Base-by-base conservation (phyloP, 1,284 basidiomycete species). In the Melampsora larici-populina region DNA sequence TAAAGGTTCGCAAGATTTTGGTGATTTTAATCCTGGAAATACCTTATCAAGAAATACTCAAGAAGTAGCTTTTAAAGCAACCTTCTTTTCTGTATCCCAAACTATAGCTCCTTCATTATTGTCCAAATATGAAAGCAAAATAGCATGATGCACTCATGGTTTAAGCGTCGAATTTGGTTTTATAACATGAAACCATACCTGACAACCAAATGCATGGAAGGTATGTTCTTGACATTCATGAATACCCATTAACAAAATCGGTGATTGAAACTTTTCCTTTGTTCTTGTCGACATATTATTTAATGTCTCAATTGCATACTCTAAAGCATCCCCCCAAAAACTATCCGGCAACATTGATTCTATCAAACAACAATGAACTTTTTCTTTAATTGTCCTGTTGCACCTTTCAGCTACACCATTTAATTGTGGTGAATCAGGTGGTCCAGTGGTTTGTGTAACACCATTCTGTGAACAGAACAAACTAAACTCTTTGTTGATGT, bases 361-460 rank as follows among this genome's bases (percentile, higher is more conserved):
- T 46, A 69, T 51, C 18, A 31, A 33, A 40, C 7, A n/a, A 24
- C 24, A 5, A 11, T 11, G 11, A 66, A 66, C 21, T 11, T 2
- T 8, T 3, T 66, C 43, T 26, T 13, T 26, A 2, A n/a, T 9
- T 1, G 24, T 69, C 1, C 67, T 13, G 26, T 69, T 69, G 8
- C 43, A 18, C 18, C 67, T 46, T 26, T 69, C 67, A 43, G 46
- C 33, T 8, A 69, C 67, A 3, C 40, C n/a, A 51, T 79, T 79
- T 29, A 76, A 40, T 63, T 79, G 43, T 15, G 78, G 79, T 13
- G 78, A 67, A 63, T 68, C 65, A 26, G 79, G 75, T 11, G 75
- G 51, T 6, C 78, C 69, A 36, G 36, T 36, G 9, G 36, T 36
- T 9, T 36, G 36, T 4, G 36, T 36, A 4, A 36, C 9, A 9